A percentile compares a stretch with the other conserved stretches of the same genome.
Evolutionary conservation across 2,329 filamentous ascomycete genomes (phyloP).

Genomic region (Plectosphaerella cucumerina): DNA sequence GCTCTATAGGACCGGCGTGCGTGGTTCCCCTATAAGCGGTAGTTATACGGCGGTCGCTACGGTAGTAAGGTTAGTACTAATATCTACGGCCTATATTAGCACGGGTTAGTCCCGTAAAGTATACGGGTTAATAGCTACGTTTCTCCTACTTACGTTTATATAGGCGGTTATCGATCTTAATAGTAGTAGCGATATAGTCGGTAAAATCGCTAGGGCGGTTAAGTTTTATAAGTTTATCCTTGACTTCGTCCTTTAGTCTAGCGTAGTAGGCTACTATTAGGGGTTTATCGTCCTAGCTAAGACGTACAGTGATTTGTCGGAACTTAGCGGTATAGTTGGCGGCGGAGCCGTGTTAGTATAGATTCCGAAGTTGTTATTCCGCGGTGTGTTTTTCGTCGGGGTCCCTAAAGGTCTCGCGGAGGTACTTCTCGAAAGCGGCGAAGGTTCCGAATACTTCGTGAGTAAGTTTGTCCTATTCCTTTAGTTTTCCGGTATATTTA

Average conservation of each 20-base stretch:
- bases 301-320: neutral
- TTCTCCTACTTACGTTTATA: neutral
- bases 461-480: neutral
- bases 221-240: neutral
- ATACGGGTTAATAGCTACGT: no score
- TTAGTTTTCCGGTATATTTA: neutral
- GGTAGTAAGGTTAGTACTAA: no score
- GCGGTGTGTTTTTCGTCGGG: no score
- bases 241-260: neutral
- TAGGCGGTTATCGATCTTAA: no score
- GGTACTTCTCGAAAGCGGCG: no score
- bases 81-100: no score
- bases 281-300: neutral
- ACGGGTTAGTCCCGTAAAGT: no score
- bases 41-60: no score
- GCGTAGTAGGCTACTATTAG: neutral
- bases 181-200: neutral
- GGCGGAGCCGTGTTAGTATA: slow-evolving; percentile 14
- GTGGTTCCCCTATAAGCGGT: no score
- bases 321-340: neutral
- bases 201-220: neutral
- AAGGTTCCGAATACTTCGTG: no score
- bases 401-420: no score
- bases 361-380: slow-evolving; percentile 24
- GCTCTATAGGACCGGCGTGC: no score